Percentiles rank a stretch among this genome's conserved stretches.
Evolutionary conservation across 2,329 filamentous ascomycete genomes (phyloP).

Genomic region (Diaporthe sp.): DNA sequence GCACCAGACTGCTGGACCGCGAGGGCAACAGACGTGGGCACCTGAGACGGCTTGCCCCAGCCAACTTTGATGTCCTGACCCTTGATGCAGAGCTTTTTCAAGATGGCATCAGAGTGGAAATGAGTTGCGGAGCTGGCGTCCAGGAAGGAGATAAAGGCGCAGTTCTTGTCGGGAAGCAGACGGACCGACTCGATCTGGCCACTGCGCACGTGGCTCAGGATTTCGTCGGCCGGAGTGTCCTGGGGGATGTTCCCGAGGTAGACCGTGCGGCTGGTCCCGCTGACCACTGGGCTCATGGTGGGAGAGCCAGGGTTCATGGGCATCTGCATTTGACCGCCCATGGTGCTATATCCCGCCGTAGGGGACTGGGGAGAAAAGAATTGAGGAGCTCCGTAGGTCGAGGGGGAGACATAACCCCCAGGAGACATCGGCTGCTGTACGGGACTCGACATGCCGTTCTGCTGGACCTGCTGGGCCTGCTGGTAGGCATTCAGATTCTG

Average conservation of each 20-base stretch:
- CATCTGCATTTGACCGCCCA: slow-evolving; percentile 68
- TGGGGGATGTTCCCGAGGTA: slow-evolving; percentile 99
- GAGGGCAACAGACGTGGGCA: slow-evolving; percentile 95
- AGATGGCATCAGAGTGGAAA: slow-evolving; percentile 98
- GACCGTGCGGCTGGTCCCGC: slow-evolving; percentile 93
- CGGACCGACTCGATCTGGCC: slow-evolving; percentile 99
- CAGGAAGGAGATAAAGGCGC: slow-evolving; percentile 98
- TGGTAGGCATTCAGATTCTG: slow-evolving; percentile 84
- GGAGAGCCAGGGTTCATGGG: slow-evolving; percentile 76
- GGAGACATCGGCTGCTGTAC: slow-evolving; percentile 83
- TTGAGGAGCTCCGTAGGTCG: slow-evolving; percentile 82
- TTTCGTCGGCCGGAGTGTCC: slow-evolving; percentile 96
- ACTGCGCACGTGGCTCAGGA: slow-evolving; percentile 93
- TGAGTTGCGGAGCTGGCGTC: slow-evolving; percentile 98
- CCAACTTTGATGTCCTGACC: slow-evolving; percentile 99
- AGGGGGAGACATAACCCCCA: slow-evolving; percentile 87
- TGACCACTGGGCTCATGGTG: slow-evolving; percentile 81
- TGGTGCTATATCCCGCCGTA: slow-evolving; percentile 76
- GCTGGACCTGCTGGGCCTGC: slow-evolving; percentile 65
- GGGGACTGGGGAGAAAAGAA: slow-evolving; percentile 90
- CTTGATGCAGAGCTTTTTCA: slow-evolving; percentile 99
- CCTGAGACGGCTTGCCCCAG: slow-evolving; percentile 98
- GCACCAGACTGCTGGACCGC: slow-evolving; percentile 97
- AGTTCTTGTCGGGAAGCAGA: slow-evolving; percentile 98
- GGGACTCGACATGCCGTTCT: slow-evolving; percentile 77